Evolutionary conservation across 2,329 filamentous ascomycete genomes (phyloP).

Genomic region (Alternaria sp.): DNA sequence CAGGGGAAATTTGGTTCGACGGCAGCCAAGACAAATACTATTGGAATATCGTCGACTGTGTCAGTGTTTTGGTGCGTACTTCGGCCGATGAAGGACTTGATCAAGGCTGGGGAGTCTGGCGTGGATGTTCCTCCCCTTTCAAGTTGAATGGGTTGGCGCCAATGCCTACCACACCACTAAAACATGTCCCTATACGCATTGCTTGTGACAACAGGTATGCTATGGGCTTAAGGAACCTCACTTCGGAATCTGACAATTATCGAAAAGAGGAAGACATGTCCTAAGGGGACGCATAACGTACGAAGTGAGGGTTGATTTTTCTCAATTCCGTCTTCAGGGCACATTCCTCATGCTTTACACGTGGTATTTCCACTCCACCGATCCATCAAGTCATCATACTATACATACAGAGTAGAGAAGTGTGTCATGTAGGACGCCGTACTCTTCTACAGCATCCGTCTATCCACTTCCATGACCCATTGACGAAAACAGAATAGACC

Average conservation of each 20-base stretch:
- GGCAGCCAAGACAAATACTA: constrained; percentile 8
- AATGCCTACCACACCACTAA: neutral
- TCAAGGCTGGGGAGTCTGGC: neutral
- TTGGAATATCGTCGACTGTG: neutral
- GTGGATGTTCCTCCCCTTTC: neutral
- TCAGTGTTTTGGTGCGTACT: neutral
- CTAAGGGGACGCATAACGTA: neutral
- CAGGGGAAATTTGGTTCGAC: neutral
- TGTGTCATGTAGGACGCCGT: constrained; percentile 29
- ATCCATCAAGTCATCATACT: constrained; percentile 19
- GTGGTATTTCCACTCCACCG: constrained; percentile 10
- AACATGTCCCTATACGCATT: neutral
- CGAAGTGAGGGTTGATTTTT: neutral
- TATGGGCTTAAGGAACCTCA: neutral
- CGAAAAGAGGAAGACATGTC: neutral
- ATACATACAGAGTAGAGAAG: constrained; percentile 43
- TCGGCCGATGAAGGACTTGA: constrained; percentile 6
- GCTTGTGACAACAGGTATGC: neutral
- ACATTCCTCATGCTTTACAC: constrained; percentile 11
- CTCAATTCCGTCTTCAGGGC: neutral
- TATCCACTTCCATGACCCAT: constrained; percentile 26
- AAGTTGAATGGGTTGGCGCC: neutral
- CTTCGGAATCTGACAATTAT: neutral
- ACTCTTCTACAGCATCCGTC: constrained; percentile 20
- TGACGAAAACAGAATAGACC: constrained; percentile 21